Percentiles rank a stretch among this genome's conserved stretches.
These are phyloP conservation scores for Phlebiopsis flavidoalba DNA, from an alignment of 768 basidiomycete genomes.

Conservation along the genomic window DNA sequence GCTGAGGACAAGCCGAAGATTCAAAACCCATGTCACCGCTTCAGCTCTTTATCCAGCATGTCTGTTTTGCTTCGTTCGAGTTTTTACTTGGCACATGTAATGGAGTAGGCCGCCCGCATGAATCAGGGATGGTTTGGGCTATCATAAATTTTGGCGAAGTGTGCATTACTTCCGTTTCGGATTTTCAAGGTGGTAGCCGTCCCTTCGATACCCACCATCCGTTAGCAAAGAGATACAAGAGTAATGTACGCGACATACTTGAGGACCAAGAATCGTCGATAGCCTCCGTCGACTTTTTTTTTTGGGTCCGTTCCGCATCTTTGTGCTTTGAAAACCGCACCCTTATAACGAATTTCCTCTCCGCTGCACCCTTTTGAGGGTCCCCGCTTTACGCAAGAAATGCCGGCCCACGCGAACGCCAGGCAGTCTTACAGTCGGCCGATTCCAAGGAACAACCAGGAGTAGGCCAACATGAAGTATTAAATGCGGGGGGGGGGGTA, in stretches of 20 bases:
- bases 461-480: constrained; percentile 65
- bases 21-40: constrained; percentile 19
- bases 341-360: constrained; percentile 89
- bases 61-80: constrained; percentile 99
- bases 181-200: constrained; percentile 72
- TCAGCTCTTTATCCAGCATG: constrained; percentile 75
- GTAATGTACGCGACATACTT: constrained; percentile 55
- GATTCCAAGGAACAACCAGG: constrained; percentile 71
- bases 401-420: constrained; percentile 70
- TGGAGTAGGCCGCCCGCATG: constrained; percentile 96
- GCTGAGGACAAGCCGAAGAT: not conserved
- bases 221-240: not conserved
- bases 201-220: constrained; percentile 43
- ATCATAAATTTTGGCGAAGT: constrained; percentile 97
- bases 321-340: constrained; percentile 91
- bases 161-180: constrained; percentile 87
- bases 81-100: constrained; percentile 98
- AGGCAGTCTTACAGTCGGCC: constrained; percentile 76
- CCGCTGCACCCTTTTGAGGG: constrained; percentile 59
- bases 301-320: constrained; percentile 97
- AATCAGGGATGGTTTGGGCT: constrained; percentile 97
- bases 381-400: constrained; percentile 57
- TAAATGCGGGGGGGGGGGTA: no score
- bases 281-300: no score
- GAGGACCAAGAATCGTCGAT: constrained; percentile 84